These are phyloP conservation scores for Tinospora cordifolia DNA, from an alignment of 164 flowering plant genomes.

Conservation along the genomic window DNA sequence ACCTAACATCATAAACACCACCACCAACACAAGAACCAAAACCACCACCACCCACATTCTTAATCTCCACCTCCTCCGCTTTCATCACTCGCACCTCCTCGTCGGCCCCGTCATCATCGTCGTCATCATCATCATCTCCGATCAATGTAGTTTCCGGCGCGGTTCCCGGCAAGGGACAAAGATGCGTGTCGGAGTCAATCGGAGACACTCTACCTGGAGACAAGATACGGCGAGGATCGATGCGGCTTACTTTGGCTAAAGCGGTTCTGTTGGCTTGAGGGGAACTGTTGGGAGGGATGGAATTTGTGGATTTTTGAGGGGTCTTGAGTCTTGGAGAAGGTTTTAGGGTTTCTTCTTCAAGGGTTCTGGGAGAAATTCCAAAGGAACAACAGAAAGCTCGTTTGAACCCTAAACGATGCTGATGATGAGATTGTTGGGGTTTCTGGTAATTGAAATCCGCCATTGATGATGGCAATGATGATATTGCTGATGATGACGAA, in stretches of 20 bases:
- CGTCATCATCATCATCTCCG: not conserved
- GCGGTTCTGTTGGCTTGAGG: constrained; percentile 44
- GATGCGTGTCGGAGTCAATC: constrained; percentile 42
- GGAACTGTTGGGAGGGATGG: constrained; percentile 33
- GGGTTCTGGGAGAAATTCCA: constrained; percentile 48
- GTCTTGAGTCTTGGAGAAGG: constrained; percentile 10
- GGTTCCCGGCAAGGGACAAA: constrained; percentile 18
- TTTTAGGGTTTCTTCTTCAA: constrained; percentile 30
- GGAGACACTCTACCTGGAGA: constrained; percentile 95
- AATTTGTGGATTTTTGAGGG: constrained; percentile 16
- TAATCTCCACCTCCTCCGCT: constrained; percentile 1
- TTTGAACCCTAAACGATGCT: not conserved
- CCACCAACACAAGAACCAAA: not conserved
- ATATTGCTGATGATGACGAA: too few relatives aligned
- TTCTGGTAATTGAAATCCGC: not conserved
- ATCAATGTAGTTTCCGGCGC: constrained; percentile 11
- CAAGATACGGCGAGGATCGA: constrained; percentile 64
- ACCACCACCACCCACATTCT: constrained; percentile 8
- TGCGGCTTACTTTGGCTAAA: constrained; percentile 33
- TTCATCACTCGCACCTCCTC: not conserved
- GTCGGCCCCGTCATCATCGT: constrained; percentile 13
- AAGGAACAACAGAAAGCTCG: constrained; percentile 70
- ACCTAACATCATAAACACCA: constrained; percentile 56
- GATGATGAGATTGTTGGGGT: not conserved
- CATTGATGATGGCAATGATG: not conserved